These are phyloP conservation scores for Bremia lactucae DNA, from an alignment of 352 stramenopile species.

Conservation along the genomic window DNA sequence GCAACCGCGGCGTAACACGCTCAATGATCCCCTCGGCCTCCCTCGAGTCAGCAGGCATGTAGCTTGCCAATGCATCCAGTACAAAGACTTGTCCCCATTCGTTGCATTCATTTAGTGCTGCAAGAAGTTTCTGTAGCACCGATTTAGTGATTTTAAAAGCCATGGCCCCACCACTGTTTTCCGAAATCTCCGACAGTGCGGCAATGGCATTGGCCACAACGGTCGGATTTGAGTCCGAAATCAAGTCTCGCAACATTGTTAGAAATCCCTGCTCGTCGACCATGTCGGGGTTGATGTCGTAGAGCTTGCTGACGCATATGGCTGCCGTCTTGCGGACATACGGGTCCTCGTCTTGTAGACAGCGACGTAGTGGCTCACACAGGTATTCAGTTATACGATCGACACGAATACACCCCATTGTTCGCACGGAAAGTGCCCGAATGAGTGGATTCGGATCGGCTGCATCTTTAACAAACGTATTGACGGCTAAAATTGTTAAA, in stretches of 20 bases:
- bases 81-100: constrained; percentile 99
- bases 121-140: constrained; percentile 96
- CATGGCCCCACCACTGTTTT: constrained; percentile 83
- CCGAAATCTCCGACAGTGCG: constrained; percentile 94
- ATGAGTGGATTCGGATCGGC: constrained; percentile 90
- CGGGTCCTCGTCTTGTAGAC: constrained; percentile 92
- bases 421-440: constrained; percentile 95
- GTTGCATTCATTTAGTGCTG: constrained; percentile 98
- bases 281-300: constrained; percentile 97
- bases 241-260: constrained; percentile 94
- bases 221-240: constrained; percentile 95
- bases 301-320: constrained; percentile 99
- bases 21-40: constrained; percentile 99
- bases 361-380: constrained; percentile 92
- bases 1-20: constrained; percentile 93
- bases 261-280: constrained; percentile 95
- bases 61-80: constrained; percentile 92
- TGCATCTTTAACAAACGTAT: constrained; percentile 95
- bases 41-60: constrained; percentile 89
- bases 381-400: constrained; percentile 99
- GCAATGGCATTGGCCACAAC: constrained; percentile 99
- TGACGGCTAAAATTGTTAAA: constrained; percentile 97
- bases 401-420: constrained; percentile 99
- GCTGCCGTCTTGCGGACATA: constrained; percentile 99
- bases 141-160: constrained; percentile 92